Percentiles rank a stretch among this genome's conserved stretches.
phyloP scores from a whole-genome alignment of 768 basidiomycete genomes.

The Boletellus ananiceps region DNA sequence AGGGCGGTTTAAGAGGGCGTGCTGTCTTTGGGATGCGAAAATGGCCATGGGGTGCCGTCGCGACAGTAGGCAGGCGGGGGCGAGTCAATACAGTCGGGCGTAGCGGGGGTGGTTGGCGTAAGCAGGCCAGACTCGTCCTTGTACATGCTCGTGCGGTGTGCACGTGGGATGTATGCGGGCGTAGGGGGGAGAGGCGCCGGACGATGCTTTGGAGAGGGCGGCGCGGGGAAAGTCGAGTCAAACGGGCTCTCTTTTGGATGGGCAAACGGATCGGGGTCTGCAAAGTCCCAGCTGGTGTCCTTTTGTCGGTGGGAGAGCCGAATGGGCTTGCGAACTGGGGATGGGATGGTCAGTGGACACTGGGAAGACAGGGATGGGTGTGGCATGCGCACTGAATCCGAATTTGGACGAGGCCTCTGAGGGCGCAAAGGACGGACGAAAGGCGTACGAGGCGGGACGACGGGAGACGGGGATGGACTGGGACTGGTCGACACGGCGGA shows the following conservation, averaged over 20 bases:
- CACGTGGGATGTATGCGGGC: conserved; percentile 7
- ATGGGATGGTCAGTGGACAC: not conserved
- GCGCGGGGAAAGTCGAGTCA: not conserved
- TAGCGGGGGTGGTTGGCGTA: conserved; percentile 15
- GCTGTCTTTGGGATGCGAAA: not conserved
- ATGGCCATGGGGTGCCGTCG: conserved; percentile 4
- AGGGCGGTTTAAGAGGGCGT: not conserved
- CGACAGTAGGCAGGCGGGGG: conserved; percentile 27
- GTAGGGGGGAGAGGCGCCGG: conserved; percentile 11
- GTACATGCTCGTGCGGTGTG: conserved; percentile 5
- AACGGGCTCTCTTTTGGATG: conserved; percentile 1
- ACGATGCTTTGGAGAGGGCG: conserved; percentile 6
- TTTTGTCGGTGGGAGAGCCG: conserved; percentile 18
- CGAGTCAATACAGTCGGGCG: conserved; percentile 17
- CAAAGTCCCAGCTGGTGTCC: conserved; percentile 30
- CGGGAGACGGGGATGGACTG: conserved; percentile 1
- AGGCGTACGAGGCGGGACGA: conserved; percentile 9
- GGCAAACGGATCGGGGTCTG: conserved; percentile 23
- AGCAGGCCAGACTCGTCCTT: conserved; percentile 20
- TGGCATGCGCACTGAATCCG: conserved; percentile 20
- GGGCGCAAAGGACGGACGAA: conserved; percentile 22
- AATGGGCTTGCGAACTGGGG: conserved; percentile 23
- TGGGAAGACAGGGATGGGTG: too few species aligned
- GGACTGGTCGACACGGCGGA: conserved; percentile 11
- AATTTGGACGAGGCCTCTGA: conserved; percentile 28